A percentile compares a stretch with the other conserved stretches of the same genome.
Conservation (phyloP, 306 rosid species). For the Purshia tridentata region DNA sequence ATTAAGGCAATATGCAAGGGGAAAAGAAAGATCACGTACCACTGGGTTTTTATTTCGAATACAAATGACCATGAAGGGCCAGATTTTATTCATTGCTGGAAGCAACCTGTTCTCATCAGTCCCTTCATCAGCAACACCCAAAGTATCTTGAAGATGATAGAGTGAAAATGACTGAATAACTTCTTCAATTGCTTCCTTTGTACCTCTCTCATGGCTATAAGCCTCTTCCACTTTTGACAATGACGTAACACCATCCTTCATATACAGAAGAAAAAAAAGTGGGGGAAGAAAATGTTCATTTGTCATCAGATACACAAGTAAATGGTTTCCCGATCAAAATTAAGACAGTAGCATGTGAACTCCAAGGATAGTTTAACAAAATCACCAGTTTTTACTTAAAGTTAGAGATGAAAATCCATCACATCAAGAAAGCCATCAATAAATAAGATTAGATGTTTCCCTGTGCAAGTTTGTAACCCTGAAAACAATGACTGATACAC, state of each 20-base stretch:
- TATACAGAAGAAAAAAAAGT: slow-evolving; percentile 2
- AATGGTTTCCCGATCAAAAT: not conserved
- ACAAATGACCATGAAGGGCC: slow-evolving; percentile 85
- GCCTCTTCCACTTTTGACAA: slow-evolving; percentile 80
- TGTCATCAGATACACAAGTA: not conserved
- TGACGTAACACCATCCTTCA: slow-evolving; percentile 54
- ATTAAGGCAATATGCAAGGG: slow-evolving; percentile 14
- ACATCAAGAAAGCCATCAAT: too few relatives aligned
- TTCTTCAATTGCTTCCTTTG: slow-evolving; percentile 71
- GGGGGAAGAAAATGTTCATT: not conserved
- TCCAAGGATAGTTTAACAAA: too few relatives aligned
- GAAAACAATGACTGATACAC: too few relatives aligned
- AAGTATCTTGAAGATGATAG: slow-evolving; percentile 62
- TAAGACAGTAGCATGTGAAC: not conserved
- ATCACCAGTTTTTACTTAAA: too few relatives aligned
- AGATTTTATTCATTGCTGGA: slow-evolving; percentile 94
- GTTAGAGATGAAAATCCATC: too few relatives aligned
- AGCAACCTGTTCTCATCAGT: slow-evolving; percentile 84
- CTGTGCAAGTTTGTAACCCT: too few relatives aligned
- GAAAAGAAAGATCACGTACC: slow-evolving; percentile 48
- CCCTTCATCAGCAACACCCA: slow-evolving; percentile 61
- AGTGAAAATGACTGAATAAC: slow-evolving; percentile 44
- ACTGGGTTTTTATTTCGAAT: slow-evolving; percentile 66
- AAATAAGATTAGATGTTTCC: too few relatives aligned
- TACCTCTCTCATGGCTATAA: slow-evolving; percentile 63